A percentile compares a stretch with the other conserved stretches of the same genome.
These are phyloP conservation scores for Aspergillus coremiiformis DNA, from an alignment of 495 filamentous ascomycete species.

Conservation along the genomic window DNA sequence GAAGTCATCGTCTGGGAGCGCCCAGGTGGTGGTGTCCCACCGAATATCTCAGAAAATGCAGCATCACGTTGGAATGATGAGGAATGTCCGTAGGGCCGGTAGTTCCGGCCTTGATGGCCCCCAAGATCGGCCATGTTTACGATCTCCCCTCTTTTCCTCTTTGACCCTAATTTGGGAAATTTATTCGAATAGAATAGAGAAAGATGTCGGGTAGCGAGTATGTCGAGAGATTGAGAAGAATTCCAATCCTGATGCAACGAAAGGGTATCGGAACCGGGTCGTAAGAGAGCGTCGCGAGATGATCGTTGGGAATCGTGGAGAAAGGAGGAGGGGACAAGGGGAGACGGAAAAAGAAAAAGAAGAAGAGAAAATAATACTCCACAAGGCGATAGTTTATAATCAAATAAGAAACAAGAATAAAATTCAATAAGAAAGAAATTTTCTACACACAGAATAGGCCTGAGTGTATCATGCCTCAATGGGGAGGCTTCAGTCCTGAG, in stretches of 20 bases:
- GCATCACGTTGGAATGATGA: constrained; percentile 80
- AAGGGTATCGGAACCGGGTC: constrained; percentile 31
- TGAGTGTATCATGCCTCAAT: constrained; percentile 30
- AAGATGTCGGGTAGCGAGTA: not conserved
- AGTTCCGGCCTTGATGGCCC: constrained; percentile 63
- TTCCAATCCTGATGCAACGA: not conserved
- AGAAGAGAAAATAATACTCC: constrained; percentile 14
- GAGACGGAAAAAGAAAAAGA: constrained; percentile 9
- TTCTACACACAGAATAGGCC: constrained; percentile 13
- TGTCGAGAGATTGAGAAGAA: not conserved
- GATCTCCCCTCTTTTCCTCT: constrained; percentile 1
- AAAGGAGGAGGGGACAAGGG: constrained; percentile 16
- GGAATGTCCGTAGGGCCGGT: constrained; percentile 61
- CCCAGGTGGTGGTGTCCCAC: constrained; percentile 75
- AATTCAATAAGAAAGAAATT: constrained; percentile 13
- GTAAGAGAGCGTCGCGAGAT: constrained; percentile 35
- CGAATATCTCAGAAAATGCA: constrained; percentile 95
- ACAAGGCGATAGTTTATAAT: constrained; percentile 17
- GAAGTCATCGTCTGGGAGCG: constrained; percentile 83
- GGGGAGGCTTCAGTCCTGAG: constrained; percentile 10
- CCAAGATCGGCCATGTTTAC: constrained; percentile 75
- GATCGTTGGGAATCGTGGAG: constrained; percentile 33
- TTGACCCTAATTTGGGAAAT: constrained; percentile 3
- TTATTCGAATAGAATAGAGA: constrained; percentile 1
- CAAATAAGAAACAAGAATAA: constrained; percentile 16